These are phyloP conservation scores for Annulohypoxylon stygium DNA, from an alignment of 495 filamentous ascomycete species.

Conservation along the genomic window DNA sequence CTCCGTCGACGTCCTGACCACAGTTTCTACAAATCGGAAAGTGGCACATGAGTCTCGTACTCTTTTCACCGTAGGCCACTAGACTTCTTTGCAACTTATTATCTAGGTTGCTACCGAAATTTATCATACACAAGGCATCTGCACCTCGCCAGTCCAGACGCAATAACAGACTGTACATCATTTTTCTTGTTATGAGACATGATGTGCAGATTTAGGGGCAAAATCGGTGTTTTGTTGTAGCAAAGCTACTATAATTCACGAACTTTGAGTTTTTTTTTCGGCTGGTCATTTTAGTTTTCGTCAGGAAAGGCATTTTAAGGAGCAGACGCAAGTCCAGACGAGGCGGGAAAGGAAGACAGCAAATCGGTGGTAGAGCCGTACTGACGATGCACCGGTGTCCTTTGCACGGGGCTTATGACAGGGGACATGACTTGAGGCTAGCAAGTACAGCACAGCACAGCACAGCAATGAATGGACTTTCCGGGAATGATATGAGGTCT, in stretches of 20 bases:
- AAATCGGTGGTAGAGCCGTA: conserved; percentile 17
- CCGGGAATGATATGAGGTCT: conserved; percentile 1
- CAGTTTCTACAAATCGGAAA: not conserved
- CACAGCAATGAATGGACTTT: conserved; percentile 23
- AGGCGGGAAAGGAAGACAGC: conserved; percentile 1
- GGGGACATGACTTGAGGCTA: conserved; percentile 32
- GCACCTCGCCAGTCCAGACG: conserved; percentile 8
- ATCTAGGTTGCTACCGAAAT: not conserved
- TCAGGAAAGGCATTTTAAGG: conserved; percentile 22
- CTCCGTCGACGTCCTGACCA: conserved; percentile 22
- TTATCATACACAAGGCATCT: conserved; percentile 4
- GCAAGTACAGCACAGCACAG: conserved; percentile 1
- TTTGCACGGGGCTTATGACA: conserved; percentile 34
- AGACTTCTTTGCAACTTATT: not conserved
- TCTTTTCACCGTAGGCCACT: not conserved
- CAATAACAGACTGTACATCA: not conserved
- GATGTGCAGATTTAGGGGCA: not conserved
- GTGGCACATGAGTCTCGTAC: not conserved
- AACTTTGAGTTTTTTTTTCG: conserved; percentile 16
- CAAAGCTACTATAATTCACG: not conserved
- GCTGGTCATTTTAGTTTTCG: conserved; percentile 27
- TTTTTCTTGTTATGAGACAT: conserved; percentile 12
- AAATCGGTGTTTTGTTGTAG: not conserved
- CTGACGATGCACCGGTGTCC: conserved; percentile 12
- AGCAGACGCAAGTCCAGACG: conserved; percentile 19